Evolutionary conservation across 1,284 basidiomycete genomes (phyloP).

Genomic region (Xerocomus minutiporus): DNA sequence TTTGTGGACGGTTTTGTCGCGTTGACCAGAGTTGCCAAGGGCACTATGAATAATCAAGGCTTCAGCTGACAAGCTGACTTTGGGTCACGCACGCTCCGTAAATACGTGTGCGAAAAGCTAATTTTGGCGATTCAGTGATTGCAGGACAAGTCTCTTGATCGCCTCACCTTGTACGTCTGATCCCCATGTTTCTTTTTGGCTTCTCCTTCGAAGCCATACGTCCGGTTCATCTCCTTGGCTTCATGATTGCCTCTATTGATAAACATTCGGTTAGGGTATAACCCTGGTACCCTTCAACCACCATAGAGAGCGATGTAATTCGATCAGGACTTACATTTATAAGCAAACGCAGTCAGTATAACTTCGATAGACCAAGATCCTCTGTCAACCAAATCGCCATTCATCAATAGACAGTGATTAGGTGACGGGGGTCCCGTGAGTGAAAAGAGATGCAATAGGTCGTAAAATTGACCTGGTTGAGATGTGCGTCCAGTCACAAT

Average conservation of each 20-base stretch:
- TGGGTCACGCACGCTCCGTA: constrained; percentile 62
- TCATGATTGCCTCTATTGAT: constrained; percentile 98
- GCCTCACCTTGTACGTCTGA: constrained; percentile 76
- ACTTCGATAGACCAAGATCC: constrained; percentile 98
- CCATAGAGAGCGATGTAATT: constrained; percentile 9
- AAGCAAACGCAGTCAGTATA: constrained; percentile 89
- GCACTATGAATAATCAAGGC: constrained; percentile 51
- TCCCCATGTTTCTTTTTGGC: constrained; percentile 94
- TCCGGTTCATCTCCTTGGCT: constrained; percentile 85
- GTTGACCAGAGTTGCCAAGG: constrained; percentile 82
- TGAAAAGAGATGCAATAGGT: constrained; percentile 83
- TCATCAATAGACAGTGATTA: constrained; percentile 85
- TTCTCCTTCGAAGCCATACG: constrained; percentile 96
- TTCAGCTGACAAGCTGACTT: background rate
- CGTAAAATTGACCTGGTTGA: constrained; percentile 84
- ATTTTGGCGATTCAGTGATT: constrained; percentile 15
- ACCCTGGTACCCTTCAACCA: constrained; percentile 48
- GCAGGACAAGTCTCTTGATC: background rate
- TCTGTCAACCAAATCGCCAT: constrained; percentile 95
- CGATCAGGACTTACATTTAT: constrained; percentile 69
- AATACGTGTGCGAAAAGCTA: constrained; percentile 91
- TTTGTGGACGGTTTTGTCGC: constrained; percentile 61
- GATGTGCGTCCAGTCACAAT: constrained; percentile 1
- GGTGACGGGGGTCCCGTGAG: constrained; percentile 82
- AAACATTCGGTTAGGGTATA: constrained; percentile 83